A percentile compares a stretch with the other conserved stretches of the same genome.
These are phyloP conservation scores for Fraxinus dipetala DNA, from an alignment of 305 asterid species.

Conservation along the genomic window DNA sequence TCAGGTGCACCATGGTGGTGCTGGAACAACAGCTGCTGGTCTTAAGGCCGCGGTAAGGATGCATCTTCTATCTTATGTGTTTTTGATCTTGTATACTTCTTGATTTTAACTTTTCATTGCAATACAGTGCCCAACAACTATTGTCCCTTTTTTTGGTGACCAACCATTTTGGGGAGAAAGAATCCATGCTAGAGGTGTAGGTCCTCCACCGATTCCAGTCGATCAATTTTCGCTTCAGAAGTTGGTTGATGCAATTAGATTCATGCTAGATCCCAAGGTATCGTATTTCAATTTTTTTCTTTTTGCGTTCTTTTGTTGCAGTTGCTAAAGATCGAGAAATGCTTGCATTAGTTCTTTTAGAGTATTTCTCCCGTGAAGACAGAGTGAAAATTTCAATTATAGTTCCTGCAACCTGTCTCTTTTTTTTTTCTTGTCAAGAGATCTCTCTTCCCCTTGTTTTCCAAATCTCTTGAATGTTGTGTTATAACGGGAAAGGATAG, in stretches of 20 bases:
- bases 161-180: slow-evolving; percentile 98
- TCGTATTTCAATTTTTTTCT: background rate
- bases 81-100: slow-evolving; percentile 17
- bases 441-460: background rate
- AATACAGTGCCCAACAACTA: slow-evolving; percentile 82
- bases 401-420: background rate
- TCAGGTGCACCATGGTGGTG: slow-evolving; percentile 99
- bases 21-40: slow-evolving; percentile 98
- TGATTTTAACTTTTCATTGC: slow-evolving; percentile 14
- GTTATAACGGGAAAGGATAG: background rate
- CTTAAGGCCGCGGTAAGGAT: slow-evolving; percentile 85
- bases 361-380: background rate
- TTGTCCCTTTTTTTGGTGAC: slow-evolving; percentile 93
- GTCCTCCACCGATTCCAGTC: slow-evolving; percentile 84
- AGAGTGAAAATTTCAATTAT: background rate
- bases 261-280: slow-evolving; percentile 86
- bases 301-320: background rate
- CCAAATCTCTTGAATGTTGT: background rate
- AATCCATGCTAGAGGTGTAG: slow-evolving; percentile 84
- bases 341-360: background rate
- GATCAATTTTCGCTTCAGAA: slow-evolving; percentile 72
- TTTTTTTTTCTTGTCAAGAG: background rate
- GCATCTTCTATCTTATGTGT: background rate
- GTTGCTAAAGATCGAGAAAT: background rate
- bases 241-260: slow-evolving; percentile 65